A percentile compares a stretch with the other conserved stretches of the same genome.
These are phyloP conservation scores for Comarum palustre DNA, from an alignment of 306 rosid genomes.

Conservation along the genomic window DNA sequence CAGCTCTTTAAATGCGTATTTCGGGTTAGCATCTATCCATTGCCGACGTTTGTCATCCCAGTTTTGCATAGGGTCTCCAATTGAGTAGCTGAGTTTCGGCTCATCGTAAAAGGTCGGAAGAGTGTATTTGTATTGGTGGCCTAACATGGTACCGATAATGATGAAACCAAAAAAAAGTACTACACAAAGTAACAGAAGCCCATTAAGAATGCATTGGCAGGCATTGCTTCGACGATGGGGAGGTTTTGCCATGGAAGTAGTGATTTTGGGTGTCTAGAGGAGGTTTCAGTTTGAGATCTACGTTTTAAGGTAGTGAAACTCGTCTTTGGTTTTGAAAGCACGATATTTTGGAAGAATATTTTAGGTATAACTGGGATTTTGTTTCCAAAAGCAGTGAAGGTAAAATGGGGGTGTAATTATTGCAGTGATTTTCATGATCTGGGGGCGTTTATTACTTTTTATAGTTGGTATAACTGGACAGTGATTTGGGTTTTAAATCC, in stretches of 20 bases:
- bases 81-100: constrained; percentile 33
- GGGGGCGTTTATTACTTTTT: not conserved
- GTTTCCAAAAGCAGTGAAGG: not conserved
- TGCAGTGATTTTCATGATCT: not conserved
- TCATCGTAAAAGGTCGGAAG: constrained; percentile 39
- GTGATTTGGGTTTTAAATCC: not conserved
- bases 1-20: not conserved
- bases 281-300: not conserved
- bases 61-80: constrained; percentile 31
- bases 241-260: constrained; percentile 27
- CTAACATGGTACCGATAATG: no score
- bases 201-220: not conserved
- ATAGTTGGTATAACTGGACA: not conserved
- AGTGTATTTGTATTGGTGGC: no score
- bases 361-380: not conserved
- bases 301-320: not conserved
- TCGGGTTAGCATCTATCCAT: constrained; percentile 37
- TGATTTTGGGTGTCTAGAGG: not conserved
- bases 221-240: not conserved
- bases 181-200: not conserved
- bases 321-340: not conserved
- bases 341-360: not conserved
- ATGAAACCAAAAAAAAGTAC: not conserved
- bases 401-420: not conserved
- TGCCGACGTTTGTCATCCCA: constrained; percentile 45